phyloP scores from a whole-genome alignment of 345 rosid species.

The Eucalyptus lansdowneana region DNA sequence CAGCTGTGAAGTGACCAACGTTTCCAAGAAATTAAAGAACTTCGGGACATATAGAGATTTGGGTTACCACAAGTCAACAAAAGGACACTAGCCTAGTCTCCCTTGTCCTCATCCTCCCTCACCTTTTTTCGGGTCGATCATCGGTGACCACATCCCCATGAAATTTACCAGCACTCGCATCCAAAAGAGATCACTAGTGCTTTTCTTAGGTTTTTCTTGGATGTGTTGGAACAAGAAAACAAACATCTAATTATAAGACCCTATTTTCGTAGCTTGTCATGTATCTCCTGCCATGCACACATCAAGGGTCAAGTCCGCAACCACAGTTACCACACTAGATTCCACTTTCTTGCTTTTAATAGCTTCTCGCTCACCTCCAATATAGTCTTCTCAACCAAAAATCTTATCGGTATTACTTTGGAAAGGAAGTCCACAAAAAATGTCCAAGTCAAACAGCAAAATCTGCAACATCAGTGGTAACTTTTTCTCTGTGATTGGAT shows the following conservation, averaged over 20 bases:
- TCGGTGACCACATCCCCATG: background rate
- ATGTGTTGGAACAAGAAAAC: background rate
- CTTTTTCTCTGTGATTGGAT: background rate
- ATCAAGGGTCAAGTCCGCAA: background rate
- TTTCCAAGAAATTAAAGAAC: background rate
- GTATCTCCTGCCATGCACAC: background rate
- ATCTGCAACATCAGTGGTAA: background rate
- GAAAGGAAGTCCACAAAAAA: background rate
- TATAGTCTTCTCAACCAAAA: background rate
- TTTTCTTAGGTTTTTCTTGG: background rate
- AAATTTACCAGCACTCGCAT: background rate
- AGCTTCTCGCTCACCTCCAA: background rate
- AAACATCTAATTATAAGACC: background rate
- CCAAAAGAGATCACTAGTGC: background rate
- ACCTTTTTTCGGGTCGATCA: background rate
- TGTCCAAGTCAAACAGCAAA: background rate
- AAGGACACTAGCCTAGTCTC: background rate
- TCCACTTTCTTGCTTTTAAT: background rate
- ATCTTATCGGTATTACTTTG: background rate
- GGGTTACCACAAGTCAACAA: background rate
- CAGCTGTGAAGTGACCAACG: background rate
- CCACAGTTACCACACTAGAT: background rate
- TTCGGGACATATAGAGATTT: background rate
- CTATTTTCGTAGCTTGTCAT: background rate
- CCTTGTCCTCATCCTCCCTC: background rate